A percentile compares a stretch with the other conserved stretches of the same genome.
Evolutionary conservation across 176 grass and related monocot species (phyloP).

Genomic region (Avena sativa): DNA sequence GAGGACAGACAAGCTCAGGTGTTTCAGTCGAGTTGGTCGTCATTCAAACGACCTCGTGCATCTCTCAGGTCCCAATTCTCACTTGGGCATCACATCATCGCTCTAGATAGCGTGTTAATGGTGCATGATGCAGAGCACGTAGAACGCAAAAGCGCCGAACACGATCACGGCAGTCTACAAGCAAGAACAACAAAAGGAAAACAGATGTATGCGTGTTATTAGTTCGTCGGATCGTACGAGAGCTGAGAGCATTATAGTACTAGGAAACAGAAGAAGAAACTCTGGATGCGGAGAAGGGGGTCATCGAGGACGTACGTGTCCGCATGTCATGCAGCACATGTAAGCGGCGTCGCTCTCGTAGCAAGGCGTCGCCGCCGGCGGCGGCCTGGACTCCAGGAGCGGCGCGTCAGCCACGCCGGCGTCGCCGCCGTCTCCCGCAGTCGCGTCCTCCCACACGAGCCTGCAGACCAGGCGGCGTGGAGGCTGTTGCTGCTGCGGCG

Average conservation of each 20-base stretch:
- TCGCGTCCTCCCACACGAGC: not conserved
- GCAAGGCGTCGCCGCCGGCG: too few relatives aligned
- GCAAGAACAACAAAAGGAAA: not conserved
- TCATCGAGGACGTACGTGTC: not conserved
- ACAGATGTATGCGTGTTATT: not conserved
- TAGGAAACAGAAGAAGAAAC: not conserved
- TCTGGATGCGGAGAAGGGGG: not conserved
- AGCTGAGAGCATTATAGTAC: too few relatives aligned
- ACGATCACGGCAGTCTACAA: not conserved
- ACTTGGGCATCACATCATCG: not conserved
- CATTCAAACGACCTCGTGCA: not conserved
- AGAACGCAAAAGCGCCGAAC: not conserved
- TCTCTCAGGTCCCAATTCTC: not conserved
- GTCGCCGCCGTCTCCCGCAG: not conserved
- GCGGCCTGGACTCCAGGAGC: not conserved
- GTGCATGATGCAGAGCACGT: not conserved
- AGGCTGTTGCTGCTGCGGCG: constrained; percentile 23
- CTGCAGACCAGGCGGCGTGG: constrained; percentile 5
- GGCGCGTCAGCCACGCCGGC: not conserved
- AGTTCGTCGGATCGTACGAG: not conserved
- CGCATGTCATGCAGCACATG: not conserved
- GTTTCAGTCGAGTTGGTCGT: not conserved
- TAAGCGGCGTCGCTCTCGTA: not conserved
- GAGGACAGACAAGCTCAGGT: not conserved
- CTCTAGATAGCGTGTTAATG: not conserved